A percentile compares a stretch with the other conserved stretches of the same genome.
These are phyloP conservation scores for Globisporangium abappressorium DNA, from an alignment of 352 stramenopile species.

Conservation along the genomic window DNA sequence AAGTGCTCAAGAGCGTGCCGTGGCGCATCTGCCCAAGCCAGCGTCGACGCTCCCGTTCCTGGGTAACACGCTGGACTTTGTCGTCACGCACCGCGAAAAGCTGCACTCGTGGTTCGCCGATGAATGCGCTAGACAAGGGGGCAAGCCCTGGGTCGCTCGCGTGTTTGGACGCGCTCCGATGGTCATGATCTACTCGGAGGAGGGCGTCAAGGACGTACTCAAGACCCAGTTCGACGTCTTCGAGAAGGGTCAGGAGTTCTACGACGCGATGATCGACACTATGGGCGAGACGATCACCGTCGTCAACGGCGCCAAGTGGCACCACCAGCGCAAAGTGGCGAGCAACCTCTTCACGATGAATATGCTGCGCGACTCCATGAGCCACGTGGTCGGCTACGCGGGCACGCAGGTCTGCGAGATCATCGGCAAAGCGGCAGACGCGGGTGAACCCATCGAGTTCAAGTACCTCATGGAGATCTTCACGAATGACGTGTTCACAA, in stretches of 20 bases:
- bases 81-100: slow-evolving; percentile 11
- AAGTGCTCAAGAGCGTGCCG: slow-evolving; percentile 1
- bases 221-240: slow-evolving; percentile 68
- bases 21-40: slow-evolving; percentile 8
- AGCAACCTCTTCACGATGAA: slow-evolving; percentile 31
- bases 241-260: slow-evolving; percentile 37
- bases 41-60: slow-evolving; percentile 17
- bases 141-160: slow-evolving; percentile 35
- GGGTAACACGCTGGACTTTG: slow-evolving; percentile 17
- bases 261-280: slow-evolving; percentile 34
- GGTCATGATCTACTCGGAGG: slow-evolving; percentile 35
- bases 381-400: slow-evolving; percentile 6
- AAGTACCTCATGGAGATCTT: slow-evolving; percentile 51
- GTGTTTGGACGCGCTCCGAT: slow-evolving; percentile 31
- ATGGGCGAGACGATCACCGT: slow-evolving; percentile 1
- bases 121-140: slow-evolving; percentile 19
- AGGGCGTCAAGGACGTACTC: slow-evolving; percentile 44
- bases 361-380: slow-evolving; percentile 30
- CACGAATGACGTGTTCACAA: slow-evolving; percentile 60
- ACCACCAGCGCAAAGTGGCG: slow-evolving; percentile 35
- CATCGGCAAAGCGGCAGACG: neutral
- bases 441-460: slow-evolving; percentile 25
- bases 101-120: slow-evolving; percentile 25
- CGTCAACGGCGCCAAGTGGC: slow-evolving; percentile 31
- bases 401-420: neutral